Conservation (phyloP, 805 yeast species). For the Candida ponderosae region DNA sequence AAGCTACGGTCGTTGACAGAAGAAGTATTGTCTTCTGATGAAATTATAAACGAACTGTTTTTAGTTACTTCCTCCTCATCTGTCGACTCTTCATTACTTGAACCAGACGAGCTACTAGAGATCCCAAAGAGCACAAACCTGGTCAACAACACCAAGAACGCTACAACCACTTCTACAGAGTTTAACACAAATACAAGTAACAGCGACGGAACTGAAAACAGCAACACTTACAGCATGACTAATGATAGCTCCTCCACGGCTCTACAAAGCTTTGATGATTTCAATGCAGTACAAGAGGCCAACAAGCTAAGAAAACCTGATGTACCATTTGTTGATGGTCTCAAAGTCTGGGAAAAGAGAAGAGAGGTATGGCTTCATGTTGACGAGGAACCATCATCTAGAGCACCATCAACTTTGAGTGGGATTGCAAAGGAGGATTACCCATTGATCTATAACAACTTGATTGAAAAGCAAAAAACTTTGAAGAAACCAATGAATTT, state of each 20-base stretch:
- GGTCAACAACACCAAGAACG: constrained; percentile 13
- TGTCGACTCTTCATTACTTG: constrained; percentile 15
- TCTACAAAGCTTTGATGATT: constrained; percentile 19
- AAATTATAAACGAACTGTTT: constrained; percentile 42
- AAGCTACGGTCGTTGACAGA: constrained; percentile 37
- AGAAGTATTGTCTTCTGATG: constrained; percentile 40
- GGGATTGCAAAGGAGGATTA: constrained; percentile 43
- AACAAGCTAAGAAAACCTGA: constrained; percentile 13
- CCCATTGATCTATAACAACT: constrained; percentile 53
- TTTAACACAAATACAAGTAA: neutral
- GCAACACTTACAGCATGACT: constrained; percentile 10
- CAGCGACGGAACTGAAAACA: neutral
- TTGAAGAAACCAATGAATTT: constrained; percentile 68
- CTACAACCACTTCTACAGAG: constrained; percentile 1
- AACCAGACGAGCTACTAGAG: constrained; percentile 15
- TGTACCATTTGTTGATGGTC: constrained; percentile 43
- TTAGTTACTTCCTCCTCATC: constrained; percentile 29
- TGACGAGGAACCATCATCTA: constrained; percentile 12
- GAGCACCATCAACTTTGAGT: constrained; percentile 9
- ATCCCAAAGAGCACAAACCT: constrained; percentile 13
- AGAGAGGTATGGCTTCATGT: constrained; percentile 59
- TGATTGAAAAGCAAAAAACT: constrained; percentile 63
- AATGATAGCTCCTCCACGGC: constrained; percentile 9
- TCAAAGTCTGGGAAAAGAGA: constrained; percentile 60
- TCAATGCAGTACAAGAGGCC: constrained; percentile 24